Conservation (phyloP, 2,329 filamentous ascomycete genomes). For the Pestalotiopsis fici region DNA sequence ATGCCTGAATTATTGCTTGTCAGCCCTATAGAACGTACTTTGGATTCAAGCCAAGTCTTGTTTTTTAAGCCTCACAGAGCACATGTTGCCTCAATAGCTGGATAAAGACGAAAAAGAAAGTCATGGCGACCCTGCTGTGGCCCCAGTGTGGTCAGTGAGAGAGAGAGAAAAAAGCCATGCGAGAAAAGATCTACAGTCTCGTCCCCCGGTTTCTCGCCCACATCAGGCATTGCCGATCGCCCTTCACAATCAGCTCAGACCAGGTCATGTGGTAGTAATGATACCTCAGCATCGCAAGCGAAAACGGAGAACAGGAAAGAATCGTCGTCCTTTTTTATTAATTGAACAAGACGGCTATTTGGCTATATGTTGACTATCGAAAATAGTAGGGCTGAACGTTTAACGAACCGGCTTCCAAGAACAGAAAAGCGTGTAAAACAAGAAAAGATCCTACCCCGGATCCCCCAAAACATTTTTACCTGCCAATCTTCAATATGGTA, state of each 20-base stretch:
- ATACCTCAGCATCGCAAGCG: background rate
- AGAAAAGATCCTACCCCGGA: background rate
- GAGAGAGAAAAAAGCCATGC: background rate
- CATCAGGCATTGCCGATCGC: background rate
- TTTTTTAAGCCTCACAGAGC: no score
- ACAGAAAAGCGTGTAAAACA: background rate
- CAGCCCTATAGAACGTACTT: no score
- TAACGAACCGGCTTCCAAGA: background rate
- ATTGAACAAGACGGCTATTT: background rate
- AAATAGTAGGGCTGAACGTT: background rate
- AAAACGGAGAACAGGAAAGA: background rate
- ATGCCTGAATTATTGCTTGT: no score
- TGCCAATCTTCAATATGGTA: background rate
- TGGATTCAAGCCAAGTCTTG: no score
- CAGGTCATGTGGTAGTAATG: background rate
- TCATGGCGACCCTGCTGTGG: no score
- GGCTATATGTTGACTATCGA: background rate
- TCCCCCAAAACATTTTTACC: background rate
- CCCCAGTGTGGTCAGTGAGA: background rate
- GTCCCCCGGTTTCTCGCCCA: background rate
- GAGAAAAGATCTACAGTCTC: background rate
- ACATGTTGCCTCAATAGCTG: no score
- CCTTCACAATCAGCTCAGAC: background rate
- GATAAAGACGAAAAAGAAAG: no score
- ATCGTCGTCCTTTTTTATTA: background rate